Base-by-base conservation (phyloP, 495 filamentous ascomycete genomes). In the Aeminium ludgeri region DNA sequence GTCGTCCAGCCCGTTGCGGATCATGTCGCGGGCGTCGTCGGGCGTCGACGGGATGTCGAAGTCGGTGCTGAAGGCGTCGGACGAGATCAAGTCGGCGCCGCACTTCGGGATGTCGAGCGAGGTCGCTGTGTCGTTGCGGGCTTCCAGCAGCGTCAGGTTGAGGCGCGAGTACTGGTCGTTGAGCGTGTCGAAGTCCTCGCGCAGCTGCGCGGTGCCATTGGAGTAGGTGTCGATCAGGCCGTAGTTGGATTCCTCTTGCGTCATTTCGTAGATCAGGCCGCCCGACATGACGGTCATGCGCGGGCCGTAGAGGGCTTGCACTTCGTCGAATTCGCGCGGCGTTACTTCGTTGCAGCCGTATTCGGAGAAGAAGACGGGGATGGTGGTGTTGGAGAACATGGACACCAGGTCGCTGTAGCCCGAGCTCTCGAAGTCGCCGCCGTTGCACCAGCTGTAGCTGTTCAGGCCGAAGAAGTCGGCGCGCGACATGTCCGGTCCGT, bases 311-410 rank as follows among this genome's bases (percentile, higher is more conserved):
- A 96, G 67, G 32, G 78, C 70, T 40, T 62, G 61, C 12, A 94
- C 79, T 59, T 96, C 87, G 45, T 73, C 74, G 66, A 93, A 96
- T 46, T 72, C 48, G 54, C 89, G 82, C 13, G 87, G 86, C 29
- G 63, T 60, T 20, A 78, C 73, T 18, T 70, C 63, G 69, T 94
- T 96, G 71, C 89, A 97, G 46, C 89, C 89, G 45, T 81, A 96
- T 62, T 97, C 89, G 51, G 82, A 87, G 69, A 91, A 94, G 73
- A 96, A 94, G 40, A 95, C 71, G 16, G 87, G 87, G 39, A 94
- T 68, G 23, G 76, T 77, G 40, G 72, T 76, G 46, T 70, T 70
- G 38, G 59, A 57, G 65, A 96, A 91, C 52, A 77, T 69, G 7
- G 63, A 55, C 31, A 81, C 74, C 3, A 96, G 66, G 11, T 64